These are phyloP conservation scores for Brassica rapa DNA, from an alignment of 345 rosid genomes.

Conservation along the genomic window DNA sequence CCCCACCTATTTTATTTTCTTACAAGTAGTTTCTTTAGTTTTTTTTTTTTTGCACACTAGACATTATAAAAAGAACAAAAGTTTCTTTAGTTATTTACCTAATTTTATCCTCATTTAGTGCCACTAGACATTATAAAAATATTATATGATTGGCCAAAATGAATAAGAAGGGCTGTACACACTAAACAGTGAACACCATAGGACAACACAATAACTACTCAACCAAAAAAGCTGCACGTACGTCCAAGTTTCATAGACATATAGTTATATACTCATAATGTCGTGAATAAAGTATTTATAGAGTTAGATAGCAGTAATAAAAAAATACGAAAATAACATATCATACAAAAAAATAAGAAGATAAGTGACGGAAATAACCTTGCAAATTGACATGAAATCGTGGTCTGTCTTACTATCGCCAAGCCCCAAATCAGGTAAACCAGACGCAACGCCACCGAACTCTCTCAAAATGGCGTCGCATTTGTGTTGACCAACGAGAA, in stretches of 20 bases:
- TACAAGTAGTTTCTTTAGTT: background rate
- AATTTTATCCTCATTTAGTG: conserved; percentile 23
- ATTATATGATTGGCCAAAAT: conserved; percentile 24
- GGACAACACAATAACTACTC: conserved; percentile 20
- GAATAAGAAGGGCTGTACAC: conserved; percentile 13
- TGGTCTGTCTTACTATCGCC: conserved; percentile 75
- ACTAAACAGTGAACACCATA: conserved; percentile 17
- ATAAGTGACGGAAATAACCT: conserved; percentile 49
- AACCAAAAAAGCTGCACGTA: conserved; percentile 22
- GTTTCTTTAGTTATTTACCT: background rate
- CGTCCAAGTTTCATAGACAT: conserved; percentile 22
- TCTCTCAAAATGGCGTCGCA: conserved; percentile 62
- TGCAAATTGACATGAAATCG: conserved; percentile 88
- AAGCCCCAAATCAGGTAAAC: conserved; percentile 74
- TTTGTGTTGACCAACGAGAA: conserved; percentile 67
- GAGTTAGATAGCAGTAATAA: conserved; percentile 6
- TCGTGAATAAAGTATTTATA: conserved; percentile 10
- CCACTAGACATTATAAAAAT: background rate
- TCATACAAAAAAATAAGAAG: background rate
- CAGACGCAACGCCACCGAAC: conserved; percentile 47
- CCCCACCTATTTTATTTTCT: background rate
- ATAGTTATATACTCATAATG: conserved; percentile 17
- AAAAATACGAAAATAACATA: background rate
- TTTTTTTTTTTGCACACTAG: too few relatives aligned
- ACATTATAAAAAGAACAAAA: too few relatives aligned